Conservation (phyloP, 345 rosid species). For the Nasturtium officinale region DNA sequence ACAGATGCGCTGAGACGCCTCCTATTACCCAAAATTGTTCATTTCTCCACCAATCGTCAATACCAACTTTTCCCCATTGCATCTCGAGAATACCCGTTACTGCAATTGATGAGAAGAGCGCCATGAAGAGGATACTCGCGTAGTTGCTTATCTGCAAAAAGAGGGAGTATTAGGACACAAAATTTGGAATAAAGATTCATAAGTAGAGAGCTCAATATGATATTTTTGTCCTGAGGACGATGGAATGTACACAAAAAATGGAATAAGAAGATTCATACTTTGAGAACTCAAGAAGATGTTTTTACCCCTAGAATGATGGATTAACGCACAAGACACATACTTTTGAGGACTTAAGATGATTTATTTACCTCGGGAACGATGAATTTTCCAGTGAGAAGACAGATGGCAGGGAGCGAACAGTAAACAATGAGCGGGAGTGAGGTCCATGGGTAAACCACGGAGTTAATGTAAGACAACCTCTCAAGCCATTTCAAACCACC, state of each 20-base stretch:
- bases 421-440: slow-evolving; percentile 89
- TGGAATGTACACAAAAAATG: neutral
- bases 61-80: slow-evolving; percentile 98
- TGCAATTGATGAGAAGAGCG: slow-evolving; percentile 89
- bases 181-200: slow-evolving; percentile 1
- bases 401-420: slow-evolving; percentile 95
- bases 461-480: slow-evolving; percentile 90
- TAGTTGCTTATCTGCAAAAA: slow-evolving; percentile 88
- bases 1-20: slow-evolving; percentile 91
- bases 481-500: slow-evolving; percentile 98
- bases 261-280: neutral
- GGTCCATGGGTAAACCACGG: slow-evolving; percentile 96
- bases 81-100: slow-evolving; percentile 93
- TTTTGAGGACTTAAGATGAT: slow-evolving; percentile 19
- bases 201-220: slow-evolving; percentile 23
- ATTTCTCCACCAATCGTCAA: slow-evolving; percentile 98
- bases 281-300: neutral
- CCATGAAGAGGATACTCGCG: slow-evolving; percentile 84
- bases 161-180: slow-evolving; percentile 8
- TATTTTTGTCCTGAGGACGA: neutral
- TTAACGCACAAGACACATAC: neutral
- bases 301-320: neutral
- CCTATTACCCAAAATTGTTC: slow-evolving; percentile 99
- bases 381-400: slow-evolving; percentile 93
- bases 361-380: slow-evolving; percentile 91